These are phyloP conservation scores for Cadophora sp. DNA, from an alignment of 2,329 filamentous ascomycete species.

Conservation along the genomic window DNA sequence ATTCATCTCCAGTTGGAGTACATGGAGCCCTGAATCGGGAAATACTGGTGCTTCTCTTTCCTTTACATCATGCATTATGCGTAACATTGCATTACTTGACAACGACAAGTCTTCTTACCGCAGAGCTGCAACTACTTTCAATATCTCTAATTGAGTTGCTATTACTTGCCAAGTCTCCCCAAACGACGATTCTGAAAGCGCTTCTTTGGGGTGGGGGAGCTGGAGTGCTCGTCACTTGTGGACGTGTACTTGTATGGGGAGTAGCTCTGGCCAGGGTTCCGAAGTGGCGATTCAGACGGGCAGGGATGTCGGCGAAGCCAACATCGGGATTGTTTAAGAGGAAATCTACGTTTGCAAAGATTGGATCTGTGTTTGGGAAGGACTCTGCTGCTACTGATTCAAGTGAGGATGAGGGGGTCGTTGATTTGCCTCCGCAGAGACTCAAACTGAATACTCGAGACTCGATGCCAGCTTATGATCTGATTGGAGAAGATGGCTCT, in stretches of 20 bases:
- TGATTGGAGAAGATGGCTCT: conserved; percentile 31
- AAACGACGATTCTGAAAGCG: conserved; percentile 83
- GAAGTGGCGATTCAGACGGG: conserved; percentile 83
- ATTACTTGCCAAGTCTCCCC: conserved; percentile 78
- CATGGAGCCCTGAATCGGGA: conserved; percentile 37
- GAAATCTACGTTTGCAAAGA: conserved; percentile 29
- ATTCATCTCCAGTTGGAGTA: not conserved
- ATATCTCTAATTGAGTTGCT: conserved; percentile 82
- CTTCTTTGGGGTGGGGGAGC: conserved; percentile 87
- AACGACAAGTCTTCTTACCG: conserved; percentile 84
- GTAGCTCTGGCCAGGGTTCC: conserved; percentile 87
- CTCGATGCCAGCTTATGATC: conserved; percentile 27
- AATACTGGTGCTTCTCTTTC: conserved; percentile 68
- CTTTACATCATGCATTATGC: conserved; percentile 81
- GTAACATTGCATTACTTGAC: conserved; percentile 79
- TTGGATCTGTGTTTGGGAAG: conserved; percentile 33
- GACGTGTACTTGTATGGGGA: conserved; percentile 79
- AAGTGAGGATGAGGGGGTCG: conserved; percentile 36
- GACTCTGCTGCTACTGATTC: conserved; percentile 34
- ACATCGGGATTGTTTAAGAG: conserved; percentile 23
- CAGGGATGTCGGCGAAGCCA: conserved; percentile 36
- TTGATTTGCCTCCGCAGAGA: conserved; percentile 19
- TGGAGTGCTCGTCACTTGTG: conserved; percentile 74
- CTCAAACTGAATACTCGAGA: conserved; percentile 31
- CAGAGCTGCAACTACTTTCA: conserved; percentile 88